Percentiles rank a stretch among this genome's conserved stretches.
Evolutionary conservation across 331 rosid species (phyloP).

Genomic region (Telfairia occidentalis): DNA sequence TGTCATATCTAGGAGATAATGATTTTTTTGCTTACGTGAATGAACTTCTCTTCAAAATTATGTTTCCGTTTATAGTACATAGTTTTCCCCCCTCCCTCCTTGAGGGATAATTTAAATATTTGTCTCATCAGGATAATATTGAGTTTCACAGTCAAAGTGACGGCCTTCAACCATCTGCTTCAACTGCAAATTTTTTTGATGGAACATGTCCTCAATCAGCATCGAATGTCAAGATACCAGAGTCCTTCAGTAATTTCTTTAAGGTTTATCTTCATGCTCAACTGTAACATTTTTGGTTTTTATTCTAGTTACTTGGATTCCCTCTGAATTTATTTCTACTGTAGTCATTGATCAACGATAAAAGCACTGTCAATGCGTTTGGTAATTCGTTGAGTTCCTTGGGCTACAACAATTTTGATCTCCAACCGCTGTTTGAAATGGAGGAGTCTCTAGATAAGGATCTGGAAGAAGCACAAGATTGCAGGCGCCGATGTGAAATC

Average conservation of each 20-base stretch:
- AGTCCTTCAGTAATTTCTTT: constrained; percentile 13
- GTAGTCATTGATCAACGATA: constrained; percentile 36
- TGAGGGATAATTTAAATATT: constrained; percentile 3
- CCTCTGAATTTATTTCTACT: constrained; percentile 7
- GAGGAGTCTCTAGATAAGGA: constrained; percentile 81
- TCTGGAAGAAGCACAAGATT: constrained; percentile 87
- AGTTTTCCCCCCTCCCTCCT: background rate
- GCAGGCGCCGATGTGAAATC: constrained; percentile 67
- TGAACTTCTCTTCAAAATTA: background rate
- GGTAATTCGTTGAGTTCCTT: constrained; percentile 38
- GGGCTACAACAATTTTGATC: constrained; percentile 23
- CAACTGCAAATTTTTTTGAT: constrained; percentile 19
- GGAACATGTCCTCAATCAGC: constrained; percentile 21
- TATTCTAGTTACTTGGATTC: background rate
- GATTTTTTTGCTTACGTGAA: background rate
- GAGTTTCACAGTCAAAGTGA: constrained; percentile 16
- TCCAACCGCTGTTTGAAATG: constrained; percentile 47
- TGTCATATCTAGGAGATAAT: constrained; percentile 2
- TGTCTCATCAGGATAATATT: constrained; percentile 22
- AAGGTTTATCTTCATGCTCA: constrained; percentile 29
- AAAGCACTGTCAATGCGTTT: constrained; percentile 27
- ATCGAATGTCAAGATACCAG: constrained; percentile 19
- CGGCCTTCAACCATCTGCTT: constrained; percentile 19
- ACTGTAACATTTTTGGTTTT: background rate
- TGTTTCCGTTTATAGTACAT: background rate